Conservation (phyloP, 306 rosid species). For the Quercus ilex region DNA sequence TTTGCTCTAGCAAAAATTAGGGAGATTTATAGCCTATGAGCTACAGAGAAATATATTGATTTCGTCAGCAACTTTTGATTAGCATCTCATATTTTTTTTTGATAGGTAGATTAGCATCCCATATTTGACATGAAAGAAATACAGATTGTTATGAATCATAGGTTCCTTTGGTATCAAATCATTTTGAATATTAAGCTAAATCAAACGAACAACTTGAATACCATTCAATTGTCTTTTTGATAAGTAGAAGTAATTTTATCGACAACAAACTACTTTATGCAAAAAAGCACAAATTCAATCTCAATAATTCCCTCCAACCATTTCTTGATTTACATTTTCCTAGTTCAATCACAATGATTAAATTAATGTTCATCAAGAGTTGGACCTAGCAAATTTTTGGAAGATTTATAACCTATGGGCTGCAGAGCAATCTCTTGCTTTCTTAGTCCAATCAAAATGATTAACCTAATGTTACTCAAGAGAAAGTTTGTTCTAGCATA, state of each 20-base stretch:
- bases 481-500: neutral
- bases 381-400: neutral
- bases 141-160: no score
- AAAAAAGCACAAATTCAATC: no score
- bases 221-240: no score
- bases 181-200: no score
- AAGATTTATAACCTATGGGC: neutral
- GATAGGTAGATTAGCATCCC: neutral
- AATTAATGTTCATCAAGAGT: neutral
- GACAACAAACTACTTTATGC: no score
- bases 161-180: no score
- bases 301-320: no score
- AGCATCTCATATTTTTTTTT: neutral
- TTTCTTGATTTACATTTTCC: no score
- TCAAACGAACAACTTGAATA: no score
- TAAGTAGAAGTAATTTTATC: no score
- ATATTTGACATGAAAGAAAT: no score
- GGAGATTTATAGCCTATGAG: neutral
- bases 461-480: neutral
- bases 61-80: neutral
- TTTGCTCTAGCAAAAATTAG: neutral
- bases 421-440: neutral
- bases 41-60: neutral
- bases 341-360: no score
- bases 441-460: neutral